phyloP scores from a whole-genome alignment of 1,139 yeast species.

The Candida glucosophila region DNA sequence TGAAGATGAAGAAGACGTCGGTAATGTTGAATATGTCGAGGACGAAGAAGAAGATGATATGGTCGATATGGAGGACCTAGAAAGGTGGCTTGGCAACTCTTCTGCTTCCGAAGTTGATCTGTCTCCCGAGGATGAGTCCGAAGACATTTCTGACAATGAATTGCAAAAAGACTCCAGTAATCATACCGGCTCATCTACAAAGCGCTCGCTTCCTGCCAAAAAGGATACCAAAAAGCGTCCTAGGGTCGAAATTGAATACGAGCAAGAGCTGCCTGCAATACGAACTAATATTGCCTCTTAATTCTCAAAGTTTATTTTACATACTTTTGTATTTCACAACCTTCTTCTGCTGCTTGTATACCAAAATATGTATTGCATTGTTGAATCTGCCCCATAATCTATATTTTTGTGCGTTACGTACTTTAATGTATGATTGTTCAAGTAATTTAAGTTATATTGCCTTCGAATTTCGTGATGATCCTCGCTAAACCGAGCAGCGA shows the following conservation, averaged over 20 bases:
- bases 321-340: no score
- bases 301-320: no score
- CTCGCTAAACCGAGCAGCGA: no score
- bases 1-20: slow-evolving; percentile 58
- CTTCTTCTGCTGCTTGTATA: no score
- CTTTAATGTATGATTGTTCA: no score
- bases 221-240: slow-evolving; percentile 54
- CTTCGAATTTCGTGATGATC: no score
- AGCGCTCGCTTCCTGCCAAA: slow-evolving; percentile 11
- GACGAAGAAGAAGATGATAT: slow-evolving; percentile 83
- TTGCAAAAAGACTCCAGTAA: no score
- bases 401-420: no score
- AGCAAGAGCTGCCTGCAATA: slow-evolving; percentile 48
- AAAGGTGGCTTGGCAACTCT: slow-evolving; percentile 76
- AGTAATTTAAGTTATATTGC: no score
- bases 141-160: slow-evolving; percentile 27
- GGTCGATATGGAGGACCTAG: slow-evolving; percentile 86
- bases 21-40: slow-evolving; percentile 78
- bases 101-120: no score
- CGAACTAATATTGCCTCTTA: slow-evolving; percentile 24
- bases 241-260: slow-evolving; percentile 77
- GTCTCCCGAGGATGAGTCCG: slow-evolving; percentile 23
- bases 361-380: no score
- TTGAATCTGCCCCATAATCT: no score
- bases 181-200: neutral